These are phyloP conservation scores for Oryza coarctata DNA, from an alignment of 176 grass and related monocot species.

Conservation along the genomic window DNA sequence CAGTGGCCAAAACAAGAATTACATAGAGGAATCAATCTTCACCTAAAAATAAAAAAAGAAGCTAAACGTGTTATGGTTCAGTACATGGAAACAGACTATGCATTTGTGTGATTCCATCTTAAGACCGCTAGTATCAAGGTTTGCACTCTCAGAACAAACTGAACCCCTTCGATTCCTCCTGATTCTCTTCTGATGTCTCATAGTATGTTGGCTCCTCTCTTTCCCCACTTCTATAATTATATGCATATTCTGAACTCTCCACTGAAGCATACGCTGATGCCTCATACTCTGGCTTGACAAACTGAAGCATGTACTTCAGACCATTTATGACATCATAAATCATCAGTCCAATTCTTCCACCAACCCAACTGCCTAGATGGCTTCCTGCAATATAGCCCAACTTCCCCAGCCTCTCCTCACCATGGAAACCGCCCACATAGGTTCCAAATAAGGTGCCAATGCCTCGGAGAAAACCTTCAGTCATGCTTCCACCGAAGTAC, in stretches of 20 bases:
- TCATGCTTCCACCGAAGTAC: constrained; percentile 86
- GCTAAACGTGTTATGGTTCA: not conserved
- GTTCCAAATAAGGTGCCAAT: constrained; percentile 85
- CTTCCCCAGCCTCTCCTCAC: constrained; percentile 81
- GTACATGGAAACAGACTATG: constrained; percentile 8
- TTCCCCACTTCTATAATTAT: constrained; percentile 38
- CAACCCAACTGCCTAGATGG: constrained; percentile 92
- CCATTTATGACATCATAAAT: constrained; percentile 87
- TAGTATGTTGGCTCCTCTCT: constrained; percentile 35
- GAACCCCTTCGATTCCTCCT: constrained; percentile 44
- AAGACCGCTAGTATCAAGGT: not conserved
- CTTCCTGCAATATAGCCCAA: constrained; percentile 90
- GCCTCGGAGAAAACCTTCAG: constrained; percentile 87
- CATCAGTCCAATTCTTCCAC: constrained; percentile 94
- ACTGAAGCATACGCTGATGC: constrained; percentile 22
- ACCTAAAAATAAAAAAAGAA: constrained; percentile 26
- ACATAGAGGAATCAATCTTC: constrained; percentile 39
- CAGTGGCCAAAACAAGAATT: constrained; percentile 26
- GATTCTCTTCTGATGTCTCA: constrained; percentile 37
- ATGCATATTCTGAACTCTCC: constrained; percentile 37
- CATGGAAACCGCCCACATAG: constrained; percentile 78
- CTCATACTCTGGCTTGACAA: constrained; percentile 46
- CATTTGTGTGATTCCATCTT: not conserved
- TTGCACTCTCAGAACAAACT: constrained; percentile 47
- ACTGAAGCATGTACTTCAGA: constrained; percentile 64